phyloP scores from a whole-genome alignment of 2,329 filamentous ascomycete genomes.

The Botryotinia narcissicola region DNA sequence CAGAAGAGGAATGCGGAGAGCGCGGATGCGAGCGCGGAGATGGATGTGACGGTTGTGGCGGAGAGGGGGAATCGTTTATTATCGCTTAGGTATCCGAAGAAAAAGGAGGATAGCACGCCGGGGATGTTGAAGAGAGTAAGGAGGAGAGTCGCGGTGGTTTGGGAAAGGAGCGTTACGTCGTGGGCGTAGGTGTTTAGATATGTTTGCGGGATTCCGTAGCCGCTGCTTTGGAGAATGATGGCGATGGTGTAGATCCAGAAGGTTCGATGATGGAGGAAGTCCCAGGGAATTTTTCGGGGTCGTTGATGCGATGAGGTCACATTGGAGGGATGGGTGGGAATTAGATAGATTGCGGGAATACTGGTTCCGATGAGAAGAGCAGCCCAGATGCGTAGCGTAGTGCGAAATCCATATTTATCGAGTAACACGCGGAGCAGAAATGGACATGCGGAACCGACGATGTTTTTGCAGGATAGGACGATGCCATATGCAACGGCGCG shows the following conservation, averaged over 20 bases:
- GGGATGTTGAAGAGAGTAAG: not conserved
- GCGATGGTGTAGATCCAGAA: not conserved
- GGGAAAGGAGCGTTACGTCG: not conserved
- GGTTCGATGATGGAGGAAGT: not conserved
- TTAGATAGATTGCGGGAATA: not conserved
- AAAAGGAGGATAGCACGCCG: not conserved
- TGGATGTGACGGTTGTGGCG: not conserved
- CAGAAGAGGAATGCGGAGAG: not conserved
- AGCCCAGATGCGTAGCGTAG: not conserved
- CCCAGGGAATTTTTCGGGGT: not conserved
- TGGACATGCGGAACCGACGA: not conserved
- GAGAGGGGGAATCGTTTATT: not conserved
- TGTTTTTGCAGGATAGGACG: not conserved
- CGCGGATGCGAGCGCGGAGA: not conserved
- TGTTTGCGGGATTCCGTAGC: not conserved
- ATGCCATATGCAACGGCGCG: not conserved
- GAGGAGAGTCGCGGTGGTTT: not conserved
- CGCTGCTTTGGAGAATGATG: not conserved
- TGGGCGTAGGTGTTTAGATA: not conserved
- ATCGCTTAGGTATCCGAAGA: not conserved
- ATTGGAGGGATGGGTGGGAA: not conserved
- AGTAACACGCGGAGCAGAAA: not conserved
- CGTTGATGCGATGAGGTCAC: not conserved
- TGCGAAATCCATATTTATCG: not conserved
- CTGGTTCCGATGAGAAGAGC: not conserved